phyloP scores from a whole-genome alignment of 305 asterid species.

The Fraxinus sp. region DNA sequence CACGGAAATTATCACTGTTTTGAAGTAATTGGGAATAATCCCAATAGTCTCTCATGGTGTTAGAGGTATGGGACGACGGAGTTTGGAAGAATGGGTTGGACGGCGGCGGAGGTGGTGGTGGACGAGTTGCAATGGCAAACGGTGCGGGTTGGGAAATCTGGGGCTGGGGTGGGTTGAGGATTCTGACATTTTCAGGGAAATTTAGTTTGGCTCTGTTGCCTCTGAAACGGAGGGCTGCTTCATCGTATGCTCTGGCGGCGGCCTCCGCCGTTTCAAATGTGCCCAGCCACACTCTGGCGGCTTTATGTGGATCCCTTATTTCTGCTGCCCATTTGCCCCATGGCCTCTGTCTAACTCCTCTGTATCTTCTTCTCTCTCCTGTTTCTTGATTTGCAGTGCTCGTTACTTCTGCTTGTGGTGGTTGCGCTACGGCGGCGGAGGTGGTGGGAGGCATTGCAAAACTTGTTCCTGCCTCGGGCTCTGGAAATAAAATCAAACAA shows the following conservation, averaged over 20 bases:
- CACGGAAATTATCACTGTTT: slow-evolving; percentile 35
- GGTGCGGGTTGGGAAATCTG: not conserved
- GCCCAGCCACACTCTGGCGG: slow-evolving; percentile 96
- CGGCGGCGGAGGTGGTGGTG: slow-evolving; percentile 15
- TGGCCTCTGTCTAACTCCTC: slow-evolving; percentile 94
- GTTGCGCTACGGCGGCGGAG: slow-evolving; percentile 20
- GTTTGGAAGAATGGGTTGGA: slow-evolving; percentile 32
- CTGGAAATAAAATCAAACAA: slow-evolving; percentile 19
- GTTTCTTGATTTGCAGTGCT: slow-evolving; percentile 34
- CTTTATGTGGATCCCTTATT: slow-evolving; percentile 90
- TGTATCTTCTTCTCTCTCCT: slow-evolving; percentile 65
- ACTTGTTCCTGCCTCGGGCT: slow-evolving; percentile 34
- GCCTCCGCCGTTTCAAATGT: slow-evolving; percentile 94
- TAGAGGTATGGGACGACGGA: slow-evolving; percentile 18
- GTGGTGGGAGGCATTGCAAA: slow-evolving; percentile 24
- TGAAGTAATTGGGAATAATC: slow-evolving; percentile 64
- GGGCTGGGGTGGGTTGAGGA: slow-evolving; percentile 40
- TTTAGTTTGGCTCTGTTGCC: slow-evolving; percentile 94
- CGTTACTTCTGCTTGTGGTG: slow-evolving; percentile 33
- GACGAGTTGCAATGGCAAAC: not conserved
- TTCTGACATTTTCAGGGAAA: slow-evolving; percentile 74
- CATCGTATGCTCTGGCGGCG: slow-evolving; percentile 95
- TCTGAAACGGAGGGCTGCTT: slow-evolving; percentile 85
- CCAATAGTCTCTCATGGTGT: slow-evolving; percentile 51
- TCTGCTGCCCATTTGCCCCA: slow-evolving; percentile 99